Conservation (phyloP, 805 yeast species). For the Wickerhamomyces rabaulensis region DNA sequence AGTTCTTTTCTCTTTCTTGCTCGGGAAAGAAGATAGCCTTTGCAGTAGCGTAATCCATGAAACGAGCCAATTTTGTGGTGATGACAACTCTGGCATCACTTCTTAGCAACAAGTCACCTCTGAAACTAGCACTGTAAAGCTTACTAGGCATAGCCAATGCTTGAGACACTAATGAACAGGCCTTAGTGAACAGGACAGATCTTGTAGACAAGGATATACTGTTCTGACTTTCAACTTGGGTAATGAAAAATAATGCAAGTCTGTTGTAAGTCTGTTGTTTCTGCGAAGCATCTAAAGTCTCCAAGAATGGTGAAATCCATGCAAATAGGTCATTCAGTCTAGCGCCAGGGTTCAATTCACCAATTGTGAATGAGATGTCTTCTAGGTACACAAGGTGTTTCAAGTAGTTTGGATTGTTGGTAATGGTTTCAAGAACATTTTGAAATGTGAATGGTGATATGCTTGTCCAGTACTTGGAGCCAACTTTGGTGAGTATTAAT, state of each 20-base stretch:
- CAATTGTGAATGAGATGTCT: conserved; percentile 22
- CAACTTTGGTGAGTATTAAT: conserved; percentile 37
- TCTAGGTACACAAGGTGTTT: conserved; percentile 29
- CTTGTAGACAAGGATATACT: conserved; percentile 30
- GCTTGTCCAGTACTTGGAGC: conserved; percentile 46
- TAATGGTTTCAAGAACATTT: conserved; percentile 54
- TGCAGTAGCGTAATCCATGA: conserved; percentile 26
- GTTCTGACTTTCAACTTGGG: conserved; percentile 30
- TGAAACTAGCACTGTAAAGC: conserved; percentile 24
- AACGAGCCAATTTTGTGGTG: conserved; percentile 31
- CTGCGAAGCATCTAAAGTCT: conserved; percentile 42
- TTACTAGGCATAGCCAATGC: conserved; percentile 11
- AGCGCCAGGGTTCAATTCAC: conserved; percentile 27
- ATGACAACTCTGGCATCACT: conserved; percentile 45
- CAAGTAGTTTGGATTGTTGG: conserved; percentile 47
- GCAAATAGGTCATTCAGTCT: conserved; percentile 39
- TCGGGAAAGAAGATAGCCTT: conserved; percentile 27
- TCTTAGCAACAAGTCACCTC: conserved; percentile 35
- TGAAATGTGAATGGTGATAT: conserved; percentile 50
- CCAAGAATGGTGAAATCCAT: conserved; percentile 50
- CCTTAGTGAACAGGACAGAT: conserved; percentile 29
- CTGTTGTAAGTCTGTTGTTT: conserved; percentile 48
- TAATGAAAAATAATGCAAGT: conserved; percentile 43
- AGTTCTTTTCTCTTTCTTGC: conserved; percentile 22
- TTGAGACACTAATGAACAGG: conserved; percentile 13